A percentile compares a stretch with the other conserved stretches of the same genome.
phyloP scores from a whole-genome alignment of 768 basidiomycete genomes.

The Zangia roseola region DNA sequence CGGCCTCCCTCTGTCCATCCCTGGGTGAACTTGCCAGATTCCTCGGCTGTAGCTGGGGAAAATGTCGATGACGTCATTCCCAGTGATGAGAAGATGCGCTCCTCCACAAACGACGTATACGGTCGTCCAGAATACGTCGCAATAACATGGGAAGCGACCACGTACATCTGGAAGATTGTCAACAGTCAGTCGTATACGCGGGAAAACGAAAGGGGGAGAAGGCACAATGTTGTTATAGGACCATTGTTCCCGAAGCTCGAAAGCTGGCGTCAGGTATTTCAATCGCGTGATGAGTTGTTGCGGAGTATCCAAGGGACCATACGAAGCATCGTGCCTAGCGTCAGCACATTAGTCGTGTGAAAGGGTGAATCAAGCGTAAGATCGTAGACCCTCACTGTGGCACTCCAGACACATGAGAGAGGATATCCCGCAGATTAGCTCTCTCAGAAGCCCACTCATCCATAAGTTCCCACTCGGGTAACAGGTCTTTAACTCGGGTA shows the following conservation, averaged over 20 bases:
- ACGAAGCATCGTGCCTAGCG: slow-evolving; percentile 36
- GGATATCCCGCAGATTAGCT: slow-evolving; percentile 35
- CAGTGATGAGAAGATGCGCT: no score
- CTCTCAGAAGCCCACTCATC: slow-evolving; percentile 39
- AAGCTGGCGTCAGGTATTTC: slow-evolving; percentile 29
- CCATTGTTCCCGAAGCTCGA: slow-evolving; percentile 38
- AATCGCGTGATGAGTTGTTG: slow-evolving; percentile 23
- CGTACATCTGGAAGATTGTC: slow-evolving; percentile 39
- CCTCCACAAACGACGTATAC: no score
- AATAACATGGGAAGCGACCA: no score
- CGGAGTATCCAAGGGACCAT: slow-evolving; percentile 28
- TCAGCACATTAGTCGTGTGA: background rate
- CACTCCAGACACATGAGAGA: slow-evolving; percentile 41
- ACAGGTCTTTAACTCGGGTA: slow-evolving; percentile 35
- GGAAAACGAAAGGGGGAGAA: background rate
- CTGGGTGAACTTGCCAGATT: slow-evolving; percentile 33
- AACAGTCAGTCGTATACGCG: no score
- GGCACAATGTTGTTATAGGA: slow-evolving; percentile 40
- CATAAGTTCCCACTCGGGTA: slow-evolving; percentile 42
- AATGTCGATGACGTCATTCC: slow-evolving; percentile 43
- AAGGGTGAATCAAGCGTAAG: background rate
- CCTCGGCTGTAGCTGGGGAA: slow-evolving; percentile 32
- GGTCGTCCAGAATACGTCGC: no score
- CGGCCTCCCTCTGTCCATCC: slow-evolving; percentile 33
- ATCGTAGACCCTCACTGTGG: slow-evolving; percentile 26